phyloP scores from a whole-genome alignment of 768 basidiomycete species.

The Tulasnella sp. region DNA sequence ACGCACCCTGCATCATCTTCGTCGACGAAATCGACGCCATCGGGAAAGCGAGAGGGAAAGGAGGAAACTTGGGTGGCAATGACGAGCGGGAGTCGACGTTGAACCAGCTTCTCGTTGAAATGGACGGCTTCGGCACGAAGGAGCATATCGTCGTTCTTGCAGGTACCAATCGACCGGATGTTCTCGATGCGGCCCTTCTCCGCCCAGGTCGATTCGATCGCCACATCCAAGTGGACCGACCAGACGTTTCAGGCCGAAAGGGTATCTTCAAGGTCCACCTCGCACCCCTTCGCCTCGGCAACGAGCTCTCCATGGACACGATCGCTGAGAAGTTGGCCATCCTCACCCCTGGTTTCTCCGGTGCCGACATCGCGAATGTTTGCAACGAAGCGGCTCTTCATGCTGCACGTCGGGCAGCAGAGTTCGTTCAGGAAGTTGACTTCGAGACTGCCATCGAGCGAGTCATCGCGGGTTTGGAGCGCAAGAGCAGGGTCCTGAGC shows the following conservation, averaged over 20 bases:
- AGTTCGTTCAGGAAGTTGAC: conserved; percentile 73
- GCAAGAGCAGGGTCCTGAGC: conserved; percentile 89
- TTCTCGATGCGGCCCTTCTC: conserved; percentile 91
- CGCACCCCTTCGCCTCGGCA: conserved; percentile 66
- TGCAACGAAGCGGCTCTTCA: conserved; percentile 97
- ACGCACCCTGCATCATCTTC: conserved; percentile 98
- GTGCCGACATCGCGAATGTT: conserved; percentile 98
- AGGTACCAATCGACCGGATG: conserved; percentile 95
- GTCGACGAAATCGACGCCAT: conserved; percentile 99
- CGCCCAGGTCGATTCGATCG: conserved; percentile 97
- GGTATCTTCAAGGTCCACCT: conserved; percentile 95
- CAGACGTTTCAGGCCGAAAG: conserved; percentile 88
- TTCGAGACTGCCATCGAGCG: conserved; percentile 98
- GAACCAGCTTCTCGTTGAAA: conserved; percentile 96
- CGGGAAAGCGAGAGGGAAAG: conserved; percentile 82
- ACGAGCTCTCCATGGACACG: conserved; percentile 33
- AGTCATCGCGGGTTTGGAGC: conserved; percentile 94
- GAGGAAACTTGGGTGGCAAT: conserved; percentile 82
- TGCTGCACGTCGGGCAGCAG: conserved; percentile 79
- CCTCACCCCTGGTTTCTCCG: conserved; percentile 96
- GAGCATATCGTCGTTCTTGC: conserved; percentile 96
- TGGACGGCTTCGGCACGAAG: conserved; percentile 98
- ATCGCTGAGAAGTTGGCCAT: conserved; percentile 93
- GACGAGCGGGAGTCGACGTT: conserved; percentile 97
- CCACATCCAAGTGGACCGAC: conserved; percentile 91